phyloP scores from a whole-genome alignment of 306 rosid species.

The Inga laurina region DNA sequence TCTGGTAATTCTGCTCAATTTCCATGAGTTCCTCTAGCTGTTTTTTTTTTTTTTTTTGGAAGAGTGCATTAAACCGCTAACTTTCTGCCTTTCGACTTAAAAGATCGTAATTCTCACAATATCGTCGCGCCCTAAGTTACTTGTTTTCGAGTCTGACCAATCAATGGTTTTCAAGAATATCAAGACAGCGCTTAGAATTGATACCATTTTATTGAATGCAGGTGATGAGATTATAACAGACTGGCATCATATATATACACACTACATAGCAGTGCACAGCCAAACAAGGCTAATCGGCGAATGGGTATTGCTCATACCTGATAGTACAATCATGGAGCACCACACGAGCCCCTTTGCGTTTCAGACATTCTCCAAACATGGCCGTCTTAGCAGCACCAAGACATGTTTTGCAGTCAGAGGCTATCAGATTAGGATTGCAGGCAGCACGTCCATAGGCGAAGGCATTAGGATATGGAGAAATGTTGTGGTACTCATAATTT shows the following conservation, averaged over 20 bases:
- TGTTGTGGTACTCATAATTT: conserved; percentile 48
- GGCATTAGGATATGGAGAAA: conserved; percentile 71
- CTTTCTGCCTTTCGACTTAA: not conserved
- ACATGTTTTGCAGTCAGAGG: conserved; percentile 59
- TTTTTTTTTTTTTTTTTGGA: not conserved
- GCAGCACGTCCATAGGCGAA: conserved; percentile 74
- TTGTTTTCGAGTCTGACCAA: not conserved
- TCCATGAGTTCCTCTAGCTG: not conserved
- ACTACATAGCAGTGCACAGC: no score
- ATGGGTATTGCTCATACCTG: conserved; percentile 78
- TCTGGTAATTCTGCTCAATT: not conserved
- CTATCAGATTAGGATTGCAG: conserved; percentile 52
- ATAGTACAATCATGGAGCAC: conserved; percentile 60
- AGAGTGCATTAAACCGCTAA: not conserved
- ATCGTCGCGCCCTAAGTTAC: not conserved
- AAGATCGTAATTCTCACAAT: not conserved
- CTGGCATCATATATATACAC: not conserved
- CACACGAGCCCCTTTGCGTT: conserved; percentile 57
- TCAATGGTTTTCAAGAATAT: not conserved
- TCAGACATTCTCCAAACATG: conserved; percentile 47
- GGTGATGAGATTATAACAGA: not conserved
- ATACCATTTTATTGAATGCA: not conserved
- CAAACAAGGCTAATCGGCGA: conserved; percentile 40
- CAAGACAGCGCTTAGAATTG: not conserved
- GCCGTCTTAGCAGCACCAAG: conserved; percentile 55